Base-by-base conservation (phyloP, 2,329 filamentous ascomycete species). In the Lasiodiplodia sp. region DNA sequence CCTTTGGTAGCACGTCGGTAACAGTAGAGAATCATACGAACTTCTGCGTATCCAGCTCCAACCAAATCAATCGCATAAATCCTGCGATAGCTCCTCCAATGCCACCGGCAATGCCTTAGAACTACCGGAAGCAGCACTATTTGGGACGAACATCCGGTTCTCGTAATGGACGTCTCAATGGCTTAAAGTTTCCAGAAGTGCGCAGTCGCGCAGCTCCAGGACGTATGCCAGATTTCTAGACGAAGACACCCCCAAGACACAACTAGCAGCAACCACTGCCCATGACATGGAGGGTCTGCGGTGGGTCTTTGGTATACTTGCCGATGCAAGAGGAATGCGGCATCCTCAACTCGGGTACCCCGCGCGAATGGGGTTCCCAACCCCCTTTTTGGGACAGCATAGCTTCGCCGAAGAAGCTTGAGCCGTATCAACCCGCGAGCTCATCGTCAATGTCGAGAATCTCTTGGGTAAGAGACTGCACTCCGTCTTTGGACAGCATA, bases 401-500 rank as follows among this genome's bases (percentile, higher is more conserved):
- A 21, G 25, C 21, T 21, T 14, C 14, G 49, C 21, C 14, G 12
- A 23, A 60, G 40, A 21, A 14, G 28, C 18, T 34, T 34, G 11
- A 11, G 5, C n/a, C 28, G 53, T 3, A 6, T 64, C 60, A 64
- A n/a, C 47, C 47, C 21, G 28, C 18, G 25, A 64, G 60, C 5
- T 64, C 60, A 7, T 64, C 38, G 5, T 80, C 79, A 44, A 79
- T 68, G 16, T 76, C 75, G 56, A 72, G 75, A 25, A 78, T 77
- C 69, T 80, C 78, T 21, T 70, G 73, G 66, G 77, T 76, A 55
- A 80, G 64, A 1, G 70, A 73, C 67, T 80, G 78, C 34, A 80
- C 77, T 11, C 79, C 77, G 38, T 79, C 77, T 66, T 78, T 73
- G 6, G 74, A 76, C 71, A 85, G 77, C 49, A 79, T 78, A 51